Evolutionary conservation across 129 eudicot genomes (phyloP), one percentile per base, ranked within the genome.

Genomic region (Oenanthe sinensis): DNA sequence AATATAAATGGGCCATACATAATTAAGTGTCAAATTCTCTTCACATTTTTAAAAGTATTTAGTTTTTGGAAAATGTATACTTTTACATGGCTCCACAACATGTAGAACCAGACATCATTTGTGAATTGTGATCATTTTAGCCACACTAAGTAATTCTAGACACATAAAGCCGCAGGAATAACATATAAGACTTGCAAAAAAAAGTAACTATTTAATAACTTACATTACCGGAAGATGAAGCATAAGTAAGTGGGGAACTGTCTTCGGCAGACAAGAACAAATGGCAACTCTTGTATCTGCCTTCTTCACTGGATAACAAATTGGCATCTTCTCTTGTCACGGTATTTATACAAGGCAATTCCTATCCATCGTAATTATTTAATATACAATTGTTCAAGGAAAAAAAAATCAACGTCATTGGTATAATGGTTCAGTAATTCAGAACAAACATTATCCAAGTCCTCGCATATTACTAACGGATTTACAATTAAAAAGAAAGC

Each of bases 191-290:
- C 19, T 8, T 17, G 3, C 22, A 20, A 40, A 10, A 22, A 17
- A 15, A 36, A 8, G 11, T 39, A 70, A 49, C 15, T 77, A 45
- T 37, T 30, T 37, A 60, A 79, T 15, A 77, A 82, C 91, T 81
- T 89, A 92, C 93, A 82, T 87, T 83, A 70, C 76, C 76, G 80
- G 89, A 75, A 84, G 85, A 80, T 77, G 86, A 81, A 83, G 85
- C 79, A 65, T 68, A 77, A 54, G 73, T 83, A 62, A 80, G 76
- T 4, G 84, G 77, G 43, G 92, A 84, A 83, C 76, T 74, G 82
- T 85, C 90, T 62, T 91, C 92, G 24, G 86, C 91, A 5, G 93
- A 92, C 85, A 92, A 79, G 79, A 85, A 87, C 67, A 92, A 76
- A 72, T 50, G 96, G 69, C 83, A 81, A 85, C 83, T 87, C 55